Evolutionary conservation across 352 stramenopile genomes (phyloP).

Genomic region (Aphanomyces euteiches): DNA sequence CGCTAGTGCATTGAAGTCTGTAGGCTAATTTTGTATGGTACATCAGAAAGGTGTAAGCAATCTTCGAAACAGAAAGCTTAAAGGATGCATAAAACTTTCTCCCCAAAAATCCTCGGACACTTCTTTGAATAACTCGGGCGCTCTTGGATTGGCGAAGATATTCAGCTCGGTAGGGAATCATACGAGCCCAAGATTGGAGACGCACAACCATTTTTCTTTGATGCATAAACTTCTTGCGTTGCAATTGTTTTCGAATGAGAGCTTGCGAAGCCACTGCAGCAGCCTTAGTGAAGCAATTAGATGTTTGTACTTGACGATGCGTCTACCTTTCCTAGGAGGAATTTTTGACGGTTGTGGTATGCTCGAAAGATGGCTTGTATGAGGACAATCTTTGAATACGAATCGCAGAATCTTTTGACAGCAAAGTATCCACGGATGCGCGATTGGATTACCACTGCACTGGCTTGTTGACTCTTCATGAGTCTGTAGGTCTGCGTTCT

Average conservation of each 20-base stretch:
- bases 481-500: neutral
- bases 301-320: neutral
- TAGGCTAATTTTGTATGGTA: slow-evolving; percentile 4
- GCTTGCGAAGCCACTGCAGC: slow-evolving; percentile 60
- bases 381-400: slow-evolving; percentile 15
- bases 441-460: slow-evolving; percentile 22
- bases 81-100: neutral
- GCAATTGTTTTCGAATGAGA: slow-evolving; percentile 64
- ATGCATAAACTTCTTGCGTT: slow-evolving; percentile 61
- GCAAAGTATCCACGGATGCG: slow-evolving; percentile 11
- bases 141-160: neutral
- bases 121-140: neutral
- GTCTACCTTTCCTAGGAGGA: slow-evolving; percentile 24
- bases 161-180: slow-evolving; percentile 32
- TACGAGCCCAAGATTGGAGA: slow-evolving; percentile 54
- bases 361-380: slow-evolving; percentile 24
- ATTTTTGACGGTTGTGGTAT: slow-evolving; percentile 13
- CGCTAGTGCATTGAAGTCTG: neutral
- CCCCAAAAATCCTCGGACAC: neutral
- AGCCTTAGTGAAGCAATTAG: slow-evolving; percentile 24
- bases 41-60: slow-evolving; percentile 3
- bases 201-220: slow-evolving; percentile 61
- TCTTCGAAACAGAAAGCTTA: neutral
- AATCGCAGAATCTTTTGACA: slow-evolving; percentile 1
- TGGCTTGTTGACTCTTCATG: neutral